Evolutionary conservation across 257 asterid genomes (phyloP).

Genomic region (Salvia hispanica): DNA sequence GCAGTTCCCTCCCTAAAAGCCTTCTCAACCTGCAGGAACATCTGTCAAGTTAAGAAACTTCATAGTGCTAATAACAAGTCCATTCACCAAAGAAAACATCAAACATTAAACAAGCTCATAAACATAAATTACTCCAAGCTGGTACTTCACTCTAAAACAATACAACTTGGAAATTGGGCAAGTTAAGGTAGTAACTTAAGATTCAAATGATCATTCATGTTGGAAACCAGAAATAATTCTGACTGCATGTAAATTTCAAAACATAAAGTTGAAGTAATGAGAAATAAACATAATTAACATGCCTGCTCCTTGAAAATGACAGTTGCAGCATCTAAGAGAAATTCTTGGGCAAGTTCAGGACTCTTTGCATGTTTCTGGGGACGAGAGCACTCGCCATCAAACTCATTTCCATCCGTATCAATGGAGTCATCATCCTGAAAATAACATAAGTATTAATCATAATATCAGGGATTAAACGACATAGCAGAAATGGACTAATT

Average conservation of each 20-base stretch:
- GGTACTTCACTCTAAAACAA: constrained; percentile 17
- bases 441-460: not conserved
- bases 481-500: constrained; percentile 26
- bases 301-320: constrained; percentile 98
- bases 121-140: constrained; percentile 6
- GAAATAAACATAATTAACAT: constrained; percentile 46
- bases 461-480: not conserved
- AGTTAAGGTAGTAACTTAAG: not conserved
- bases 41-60: constrained; percentile 23
- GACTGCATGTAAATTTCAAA: not conserved
- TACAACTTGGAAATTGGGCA: not conserved
- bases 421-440: constrained; percentile 92
- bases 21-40: constrained; percentile 77
- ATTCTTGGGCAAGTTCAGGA: constrained; percentile 99
- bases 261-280: not conserved
- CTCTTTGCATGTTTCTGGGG: constrained; percentile 99
- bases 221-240: not conserved
- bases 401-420: constrained; percentile 95
- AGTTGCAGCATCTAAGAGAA: constrained; percentile 98
- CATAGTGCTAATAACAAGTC: constrained; percentile 15
- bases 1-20: constrained; percentile 99
- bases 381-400: constrained; percentile 92
- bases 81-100: constrained; percentile 5
- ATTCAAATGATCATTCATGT: not conserved
- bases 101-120: constrained; percentile 2